Base-by-base conservation (phyloP, 352 stramenopile genomes). In the Plasmopara halstedii region DNA sequence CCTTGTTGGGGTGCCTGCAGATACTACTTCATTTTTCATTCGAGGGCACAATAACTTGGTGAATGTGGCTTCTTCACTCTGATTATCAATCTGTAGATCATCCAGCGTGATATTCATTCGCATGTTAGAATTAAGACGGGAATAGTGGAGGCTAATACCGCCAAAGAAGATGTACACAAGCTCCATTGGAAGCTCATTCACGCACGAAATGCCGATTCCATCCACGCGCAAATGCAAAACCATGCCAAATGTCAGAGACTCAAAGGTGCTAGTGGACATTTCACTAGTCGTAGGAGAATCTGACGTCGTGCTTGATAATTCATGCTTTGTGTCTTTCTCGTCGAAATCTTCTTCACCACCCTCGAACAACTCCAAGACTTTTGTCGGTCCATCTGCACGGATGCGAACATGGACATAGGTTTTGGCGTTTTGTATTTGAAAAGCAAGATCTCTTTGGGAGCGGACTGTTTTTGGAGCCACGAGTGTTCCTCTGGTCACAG, bases 301-400 rank as follows among this genome's bases (percentile, higher is more conserved):
- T 0, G 73, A 87, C 15, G 70, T 85, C 2, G 70, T 55, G 36
- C 72, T 88, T 14, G 79, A 87, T n/a, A 85, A 10, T 21, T 88
- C 79, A n/a, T 80, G 62, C 29, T 85, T 87, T 27, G 42, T 73
- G n/a, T 91, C 79, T 37, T 80, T 84, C 42, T 89, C 82, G 33
- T 90, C 82, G 35, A 80, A 84, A 39, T 94, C 83, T 53, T 92
- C 83, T 53, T 93, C 80, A 4, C 80, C 80, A 39, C 81, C 84
- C 75, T 96, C 83, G 46, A 81, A 93, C 3, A 96, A 44, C 49
- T 96, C 85, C n/a, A 96, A 57, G 14, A 96, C 85, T 46, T 94
- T 96, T 19, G 84, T 96, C 4, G 84, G 80, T 1, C 85, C 85
- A 58, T 96, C 85, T 21, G 85, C 84, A 42, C 82, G 75, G 32